Evolutionary conservation across 495 filamentous ascomycete genomes (phyloP).

Genomic region (Penicillium arizonense): DNA sequence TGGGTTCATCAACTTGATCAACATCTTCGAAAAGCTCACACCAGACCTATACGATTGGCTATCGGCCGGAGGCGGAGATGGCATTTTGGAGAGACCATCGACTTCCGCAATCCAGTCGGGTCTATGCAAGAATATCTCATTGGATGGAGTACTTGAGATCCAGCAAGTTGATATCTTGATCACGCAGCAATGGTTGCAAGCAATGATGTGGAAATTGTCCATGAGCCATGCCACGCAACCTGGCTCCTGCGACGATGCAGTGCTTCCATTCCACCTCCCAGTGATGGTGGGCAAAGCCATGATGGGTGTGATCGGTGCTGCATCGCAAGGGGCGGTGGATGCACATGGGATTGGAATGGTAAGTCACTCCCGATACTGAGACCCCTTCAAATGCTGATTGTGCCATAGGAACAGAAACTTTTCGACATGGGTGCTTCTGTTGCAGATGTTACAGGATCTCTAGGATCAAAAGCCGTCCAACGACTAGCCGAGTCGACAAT

Average conservation of each 20-base stretch:
- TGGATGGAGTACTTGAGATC: constrained; percentile 50
- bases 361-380: constrained; percentile 14
- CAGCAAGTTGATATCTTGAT: constrained; percentile 62
- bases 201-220: constrained; percentile 61
- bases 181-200: constrained; percentile 61
- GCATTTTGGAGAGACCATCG: constrained; percentile 34
- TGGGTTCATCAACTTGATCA: constrained; percentile 55
- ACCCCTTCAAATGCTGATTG: not conserved
- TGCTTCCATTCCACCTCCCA: constrained; percentile 58
- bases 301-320: constrained; percentile 49
- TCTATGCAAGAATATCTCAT: constrained; percentile 35
- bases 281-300: constrained; percentile 55
- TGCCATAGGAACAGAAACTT: constrained; percentile 40
- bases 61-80: constrained; percentile 39
- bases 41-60: constrained; percentile 43
- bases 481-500: constrained; percentile 31
- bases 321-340: constrained; percentile 53
- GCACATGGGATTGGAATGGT: constrained; percentile 66
- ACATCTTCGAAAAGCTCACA: constrained; percentile 49
- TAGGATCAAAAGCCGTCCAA: constrained; percentile 29
- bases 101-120: constrained; percentile 39
- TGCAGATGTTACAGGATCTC: constrained; percentile 36
- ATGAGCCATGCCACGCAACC: constrained; percentile 53
- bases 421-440: constrained; percentile 39
- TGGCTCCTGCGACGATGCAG: constrained; percentile 39